Evolutionary conservation across 1,284 basidiomycete genomes (phyloP).

Genomic region (Ganoderma sinense): DNA sequence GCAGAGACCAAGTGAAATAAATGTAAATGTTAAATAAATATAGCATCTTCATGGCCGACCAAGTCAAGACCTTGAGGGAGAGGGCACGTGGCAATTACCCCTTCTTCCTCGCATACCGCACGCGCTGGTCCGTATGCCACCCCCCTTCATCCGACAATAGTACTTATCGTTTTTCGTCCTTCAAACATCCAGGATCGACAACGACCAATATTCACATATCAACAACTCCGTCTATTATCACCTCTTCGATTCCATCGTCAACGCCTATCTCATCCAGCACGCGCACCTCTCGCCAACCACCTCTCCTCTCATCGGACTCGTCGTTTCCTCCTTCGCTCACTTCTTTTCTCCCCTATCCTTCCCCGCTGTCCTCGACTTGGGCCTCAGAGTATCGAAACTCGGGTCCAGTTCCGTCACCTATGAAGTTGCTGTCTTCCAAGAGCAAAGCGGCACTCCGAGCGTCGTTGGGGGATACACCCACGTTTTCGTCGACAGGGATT

Average conservation of each 20-base stretch:
- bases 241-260: slow-evolving; percentile 79
- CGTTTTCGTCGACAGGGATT: slow-evolving; percentile 73
- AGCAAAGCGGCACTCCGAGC: slow-evolving; percentile 53
- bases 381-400: slow-evolving; percentile 67
- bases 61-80: slow-evolving; percentile 31
- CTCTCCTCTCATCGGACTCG: slow-evolving; percentile 69
- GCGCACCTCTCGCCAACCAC: slow-evolving; percentile 50
- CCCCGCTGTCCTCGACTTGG: slow-evolving; percentile 70
- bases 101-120: slow-evolving; percentile 68
- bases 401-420: slow-evolving; percentile 79
- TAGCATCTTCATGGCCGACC: neutral
- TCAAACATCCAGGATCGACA: slow-evolving; percentile 67
- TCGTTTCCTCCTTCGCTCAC: slow-evolving; percentile 76
- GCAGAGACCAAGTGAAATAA: too few relatives aligned
- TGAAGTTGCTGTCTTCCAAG: slow-evolving; percentile 75
- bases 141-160: neutral
- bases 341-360: slow-evolving; percentile 77
- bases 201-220: slow-evolving; percentile 81
- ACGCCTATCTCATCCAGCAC: slow-evolving; percentile 70
- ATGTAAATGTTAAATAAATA: too few relatives aligned
- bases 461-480: slow-evolving; percentile 84
- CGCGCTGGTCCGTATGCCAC: slow-evolving; percentile 65
- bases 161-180: neutral
- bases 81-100: slow-evolving; percentile 60
- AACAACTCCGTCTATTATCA: slow-evolving; percentile 85